Conservation (phyloP, 2,329 filamentous ascomycete species). For the Chaetomiaceae sp. region DNA sequence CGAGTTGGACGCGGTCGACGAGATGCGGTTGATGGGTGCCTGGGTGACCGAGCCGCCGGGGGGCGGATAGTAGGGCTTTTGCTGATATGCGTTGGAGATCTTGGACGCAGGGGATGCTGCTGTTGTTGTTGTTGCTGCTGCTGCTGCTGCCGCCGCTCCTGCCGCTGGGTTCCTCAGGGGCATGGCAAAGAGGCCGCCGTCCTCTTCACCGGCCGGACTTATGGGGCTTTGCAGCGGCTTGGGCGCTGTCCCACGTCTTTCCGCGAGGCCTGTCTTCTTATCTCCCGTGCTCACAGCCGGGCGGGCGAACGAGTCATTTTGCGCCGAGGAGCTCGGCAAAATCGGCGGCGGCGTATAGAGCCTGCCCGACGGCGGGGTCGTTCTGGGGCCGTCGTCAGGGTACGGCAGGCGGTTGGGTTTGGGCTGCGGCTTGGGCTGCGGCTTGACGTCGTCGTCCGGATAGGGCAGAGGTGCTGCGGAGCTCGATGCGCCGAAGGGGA, state of each 20-base stretch:
- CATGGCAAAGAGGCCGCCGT: conserved; percentile 78
- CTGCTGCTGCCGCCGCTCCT: no score
- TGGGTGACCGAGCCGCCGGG: conserved; percentile 37
- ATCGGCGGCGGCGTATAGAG: conserved; percentile 33
- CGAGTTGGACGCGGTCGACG: conserved; percentile 85
- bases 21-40: conserved; percentile 53
- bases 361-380: conserved; percentile 29
- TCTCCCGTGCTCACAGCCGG: conserved; percentile 52
- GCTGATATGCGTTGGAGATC: conserved; percentile 45
- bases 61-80: conserved; percentile 57
- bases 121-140: no score
- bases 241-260: conserved; percentile 74
- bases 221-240: conserved; percentile 80
- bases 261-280: conserved; percentile 64
- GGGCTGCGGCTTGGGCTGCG: conserved; percentile 5
- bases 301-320: conserved; percentile 49
- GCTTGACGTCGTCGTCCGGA: conserved; percentile 32
- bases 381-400: conserved; percentile 36
- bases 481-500: conserved; percentile 66
- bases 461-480: conserved; percentile 56
- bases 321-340: conserved; percentile 35
- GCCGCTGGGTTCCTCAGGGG: conserved; percentile 43
- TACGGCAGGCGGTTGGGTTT: conserved; percentile 36
- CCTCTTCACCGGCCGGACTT: conserved; percentile 51
- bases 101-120: conserved; percentile 35